These are phyloP conservation scores for Penicillium paradoxum DNA, from an alignment of 495 filamentous ascomycete species.

Conservation along the genomic window DNA sequence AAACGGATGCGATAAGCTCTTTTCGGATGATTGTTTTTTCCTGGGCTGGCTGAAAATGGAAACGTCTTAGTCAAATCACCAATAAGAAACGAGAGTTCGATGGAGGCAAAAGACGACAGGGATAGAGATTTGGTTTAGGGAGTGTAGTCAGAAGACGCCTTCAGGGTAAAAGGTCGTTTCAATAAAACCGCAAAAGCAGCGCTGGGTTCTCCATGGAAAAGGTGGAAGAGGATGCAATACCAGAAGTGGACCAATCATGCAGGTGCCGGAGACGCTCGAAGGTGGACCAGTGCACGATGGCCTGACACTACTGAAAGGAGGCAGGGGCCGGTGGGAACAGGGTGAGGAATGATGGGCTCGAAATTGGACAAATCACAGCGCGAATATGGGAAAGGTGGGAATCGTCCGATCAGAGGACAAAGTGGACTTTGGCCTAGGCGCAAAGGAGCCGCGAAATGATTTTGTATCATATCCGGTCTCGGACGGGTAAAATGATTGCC, in stretches of 20 bases:
- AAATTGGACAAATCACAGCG: slow-evolving; percentile 20
- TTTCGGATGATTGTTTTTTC: slow-evolving; percentile 22
- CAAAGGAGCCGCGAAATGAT: slow-evolving; percentile 14
- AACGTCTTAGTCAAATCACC: slow-evolving; percentile 12
- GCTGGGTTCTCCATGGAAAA: slow-evolving; percentile 20
- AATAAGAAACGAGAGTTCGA: slow-evolving; percentile 8
- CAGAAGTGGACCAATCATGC: slow-evolving; percentile 32
- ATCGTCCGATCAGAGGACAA: slow-evolving; percentile 21
- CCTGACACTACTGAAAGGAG: slow-evolving; percentile 31
- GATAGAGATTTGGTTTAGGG: neutral
- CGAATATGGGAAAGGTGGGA: slow-evolving; percentile 13
- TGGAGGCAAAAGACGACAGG: neutral
- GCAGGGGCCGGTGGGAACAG: slow-evolving; percentile 20
- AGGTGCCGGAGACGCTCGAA: slow-evolving; percentile 24
- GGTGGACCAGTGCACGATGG: slow-evolving; percentile 36
- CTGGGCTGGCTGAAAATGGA: slow-evolving; percentile 5
- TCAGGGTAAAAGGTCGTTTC: neutral
- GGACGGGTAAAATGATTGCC: slow-evolving; percentile 10
- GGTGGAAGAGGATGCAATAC: slow-evolving; percentile 15
- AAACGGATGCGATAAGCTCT: slow-evolving; percentile 24
- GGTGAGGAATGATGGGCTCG: slow-evolving; percentile 15
- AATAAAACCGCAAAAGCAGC: slow-evolving; percentile 13
- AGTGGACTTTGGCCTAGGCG: slow-evolving; percentile 14
- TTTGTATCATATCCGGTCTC: slow-evolving; percentile 17
- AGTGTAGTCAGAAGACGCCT: neutral